phyloP scores from a whole-genome alignment of 73 alveolate species.

The Symbiodinium natans region DNA sequence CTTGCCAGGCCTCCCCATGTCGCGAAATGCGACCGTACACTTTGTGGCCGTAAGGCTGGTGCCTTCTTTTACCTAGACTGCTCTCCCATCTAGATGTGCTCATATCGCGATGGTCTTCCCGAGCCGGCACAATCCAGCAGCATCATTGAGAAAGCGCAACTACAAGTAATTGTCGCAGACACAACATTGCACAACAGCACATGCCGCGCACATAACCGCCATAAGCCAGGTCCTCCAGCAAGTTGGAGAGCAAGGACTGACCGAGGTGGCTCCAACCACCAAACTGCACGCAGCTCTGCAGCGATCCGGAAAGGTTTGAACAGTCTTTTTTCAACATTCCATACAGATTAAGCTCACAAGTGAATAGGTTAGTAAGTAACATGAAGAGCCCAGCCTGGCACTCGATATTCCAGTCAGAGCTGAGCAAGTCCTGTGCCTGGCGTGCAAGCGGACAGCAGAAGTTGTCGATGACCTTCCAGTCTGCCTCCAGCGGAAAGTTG shows the following conservation, averaged over 20 bases:
- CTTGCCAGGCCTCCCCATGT: no score
- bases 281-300: background rate
- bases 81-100: no score
- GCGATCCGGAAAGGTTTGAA: no score
- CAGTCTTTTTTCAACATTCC: no score
- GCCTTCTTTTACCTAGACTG: no score
- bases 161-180: background rate
- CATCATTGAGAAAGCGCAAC: background rate
- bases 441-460: background rate
- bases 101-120: no score
- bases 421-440: constrained; percentile 51
- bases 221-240: background rate
- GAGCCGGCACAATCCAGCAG: no score
- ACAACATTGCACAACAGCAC: background rate
- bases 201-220: no score
- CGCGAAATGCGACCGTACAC: no score
- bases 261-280: constrained; percentile 91
- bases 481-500: constrained; percentile 34
- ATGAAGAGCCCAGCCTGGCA: constrained; percentile 31
- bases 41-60: no score
- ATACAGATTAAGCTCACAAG: no score
- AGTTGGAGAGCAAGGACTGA: constrained; percentile 26
- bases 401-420: constrained; percentile 40
- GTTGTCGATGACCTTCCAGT: background rate
- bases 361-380: background rate